Evolutionary conservation across 257 asterid species (phyloP), one percentile per base, ranked within the genome.

Genomic region (Solanum appendiculatum): DNA sequence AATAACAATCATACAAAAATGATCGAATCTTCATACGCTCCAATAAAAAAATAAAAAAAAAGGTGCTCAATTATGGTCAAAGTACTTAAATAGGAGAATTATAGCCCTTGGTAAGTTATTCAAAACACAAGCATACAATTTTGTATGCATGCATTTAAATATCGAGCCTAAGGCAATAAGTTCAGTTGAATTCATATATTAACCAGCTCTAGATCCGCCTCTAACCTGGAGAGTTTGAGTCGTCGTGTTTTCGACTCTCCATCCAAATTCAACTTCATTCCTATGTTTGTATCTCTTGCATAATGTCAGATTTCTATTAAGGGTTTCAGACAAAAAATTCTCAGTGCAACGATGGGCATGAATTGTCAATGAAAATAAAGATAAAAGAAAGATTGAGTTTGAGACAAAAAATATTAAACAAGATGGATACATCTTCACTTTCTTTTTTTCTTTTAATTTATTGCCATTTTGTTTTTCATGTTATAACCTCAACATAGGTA

Each of bases 241-340:
- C 7, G 34, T 3, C 9, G 29, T 3, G 18, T 60, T 82, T 77
- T 84, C 2, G 87, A 86, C 89, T 16, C 39, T 91, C 98, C 98
- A 94, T 23, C 84, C 95, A 85, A 94, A 91, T 37, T 93, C 92
- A 15, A 91, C 92, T 2, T 90, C 90, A 8, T 88, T 87, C 34
- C 86, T 66, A 66, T 87, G 89, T 18, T 12, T 36, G 29, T 80
- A 80, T 46, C 85, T 80, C 88, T 51, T 86, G 94, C 98, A 94
- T 27, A 75, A 44, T 13, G 88, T 85, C 54, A 88, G 84, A 74
- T 88, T 39, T 74, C 54, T 56, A 7, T 40, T 86, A 9, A 8
- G 15, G 25, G 87, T 87, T 54, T 80, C 88, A 18, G 15, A 14
- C 11, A 7, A 9, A 88, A 94, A 94, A 3, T 13, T 56, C 3